phyloP scores from a whole-genome alignment of 106 monocot genomes.

The Gastrodia elata region DNA sequence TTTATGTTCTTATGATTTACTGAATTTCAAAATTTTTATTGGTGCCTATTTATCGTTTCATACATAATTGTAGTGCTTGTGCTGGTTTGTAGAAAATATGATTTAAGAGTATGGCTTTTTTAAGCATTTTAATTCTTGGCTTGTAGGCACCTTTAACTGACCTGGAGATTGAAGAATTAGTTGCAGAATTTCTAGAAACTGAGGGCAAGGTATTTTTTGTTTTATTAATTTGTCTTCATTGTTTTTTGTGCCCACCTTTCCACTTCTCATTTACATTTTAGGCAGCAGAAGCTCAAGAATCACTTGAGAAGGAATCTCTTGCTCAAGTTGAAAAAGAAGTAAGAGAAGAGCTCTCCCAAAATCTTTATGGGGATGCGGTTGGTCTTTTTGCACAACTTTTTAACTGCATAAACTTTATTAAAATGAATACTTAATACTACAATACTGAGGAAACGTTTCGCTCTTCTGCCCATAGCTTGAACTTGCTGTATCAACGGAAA shows the following conservation, averaged over 20 bases:
- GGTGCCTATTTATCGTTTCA: background rate
- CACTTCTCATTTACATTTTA: conserved; percentile 34
- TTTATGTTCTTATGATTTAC: background rate
- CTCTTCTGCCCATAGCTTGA: conserved; percentile 48
- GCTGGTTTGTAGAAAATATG: background rate
- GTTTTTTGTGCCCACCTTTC: conserved; percentile 4
- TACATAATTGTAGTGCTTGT: background rate
- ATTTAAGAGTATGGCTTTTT: background rate
- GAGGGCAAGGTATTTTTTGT: conserved; percentile 77
- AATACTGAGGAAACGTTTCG: conserved; percentile 9
- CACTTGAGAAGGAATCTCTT: conserved; percentile 84
- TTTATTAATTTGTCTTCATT: background rate
- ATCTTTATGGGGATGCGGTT: conserved; percentile 75
- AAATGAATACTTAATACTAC: background rate
- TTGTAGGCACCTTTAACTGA: conserved; percentile 67
- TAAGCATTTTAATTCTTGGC: background rate
- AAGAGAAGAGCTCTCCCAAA: conserved; percentile 61
- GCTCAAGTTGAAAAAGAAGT: conserved; percentile 74
- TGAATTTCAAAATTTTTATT: background rate
- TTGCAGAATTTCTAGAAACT: conserved; percentile 76
- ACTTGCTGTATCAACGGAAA: conserved; percentile 58
- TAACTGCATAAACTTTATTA: background rate
- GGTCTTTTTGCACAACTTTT: conserved; percentile 13
- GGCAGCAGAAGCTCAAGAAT: conserved; percentile 97
- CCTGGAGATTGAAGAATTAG: conserved; percentile 70